phyloP scores from a whole-genome alignment of 768 basidiomycete genomes.

The Suillus fuscotomentosus region DNA sequence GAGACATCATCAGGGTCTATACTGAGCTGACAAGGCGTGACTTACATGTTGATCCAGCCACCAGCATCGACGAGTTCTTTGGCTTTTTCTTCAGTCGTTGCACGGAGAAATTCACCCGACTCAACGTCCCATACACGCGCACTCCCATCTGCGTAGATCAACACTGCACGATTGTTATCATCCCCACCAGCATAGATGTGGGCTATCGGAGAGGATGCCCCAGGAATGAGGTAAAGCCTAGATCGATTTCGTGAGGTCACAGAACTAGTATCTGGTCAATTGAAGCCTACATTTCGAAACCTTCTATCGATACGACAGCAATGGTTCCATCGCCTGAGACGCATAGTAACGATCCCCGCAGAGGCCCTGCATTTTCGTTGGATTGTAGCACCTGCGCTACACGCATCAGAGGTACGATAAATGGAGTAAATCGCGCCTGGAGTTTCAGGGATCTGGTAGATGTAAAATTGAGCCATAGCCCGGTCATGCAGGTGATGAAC shows the following conservation, averaged over 20 bases:
- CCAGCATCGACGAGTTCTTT: conserved; percentile 70
- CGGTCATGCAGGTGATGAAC: conserved; percentile 16
- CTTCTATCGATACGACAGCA: conserved; percentile 72
- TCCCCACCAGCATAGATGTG: conserved; percentile 55
- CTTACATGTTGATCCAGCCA: conserved; percentile 74
- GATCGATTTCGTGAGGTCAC: background rate
- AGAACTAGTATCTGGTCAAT: background rate
- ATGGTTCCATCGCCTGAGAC: conserved; percentile 79
- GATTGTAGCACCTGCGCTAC: conserved; percentile 53
- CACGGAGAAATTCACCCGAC: conserved; percentile 82
- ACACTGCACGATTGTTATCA: conserved; percentile 59
- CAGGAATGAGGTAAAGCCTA: conserved; percentile 83
- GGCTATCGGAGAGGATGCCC: conserved; percentile 64
- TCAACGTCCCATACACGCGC: conserved; percentile 87
- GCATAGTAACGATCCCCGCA: conserved; percentile 71
- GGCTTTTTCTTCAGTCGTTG: conserved; percentile 74
- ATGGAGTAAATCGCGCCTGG: conserved; percentile 70
- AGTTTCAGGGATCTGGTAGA: conserved; percentile 56
- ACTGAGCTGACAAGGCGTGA: background rate
- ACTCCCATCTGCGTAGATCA: conserved; percentile 73
- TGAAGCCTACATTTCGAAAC: conserved; percentile 70
- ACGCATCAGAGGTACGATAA: conserved; percentile 59
- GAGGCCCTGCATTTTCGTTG: conserved; percentile 48
- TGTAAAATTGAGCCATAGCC: background rate
- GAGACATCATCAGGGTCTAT: background rate